Conservation (phyloP, 306 rosid species). For the Cucumis melo region DNA sequence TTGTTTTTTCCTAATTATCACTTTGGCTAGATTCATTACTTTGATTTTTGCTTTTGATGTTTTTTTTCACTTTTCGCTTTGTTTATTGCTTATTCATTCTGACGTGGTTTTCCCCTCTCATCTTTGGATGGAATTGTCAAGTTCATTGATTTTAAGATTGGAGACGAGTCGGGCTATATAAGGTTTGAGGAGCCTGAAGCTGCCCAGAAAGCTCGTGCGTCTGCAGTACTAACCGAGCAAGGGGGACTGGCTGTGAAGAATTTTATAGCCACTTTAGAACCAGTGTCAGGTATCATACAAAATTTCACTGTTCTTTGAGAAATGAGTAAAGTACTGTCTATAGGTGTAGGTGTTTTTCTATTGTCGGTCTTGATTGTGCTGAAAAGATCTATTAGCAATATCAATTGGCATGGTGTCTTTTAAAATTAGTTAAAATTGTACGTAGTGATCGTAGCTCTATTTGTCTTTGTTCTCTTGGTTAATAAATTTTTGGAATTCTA, state of each 20-base stretch:
- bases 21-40: neutral
- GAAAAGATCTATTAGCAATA: neutral
- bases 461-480: neutral
- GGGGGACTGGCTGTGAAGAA: conserved; percentile 71
- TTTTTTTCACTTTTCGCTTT: neutral
- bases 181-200: conserved; percentile 75
- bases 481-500: neutral
- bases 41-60: neutral
- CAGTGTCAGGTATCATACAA: conserved; percentile 50
- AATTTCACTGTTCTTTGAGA: neutral
- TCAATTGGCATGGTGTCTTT: neutral
- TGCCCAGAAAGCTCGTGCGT: conserved; percentile 82
- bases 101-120: conserved; percentile 3
- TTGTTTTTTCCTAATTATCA: neutral
- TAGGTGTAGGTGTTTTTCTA: neutral
- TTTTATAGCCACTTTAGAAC: conserved; percentile 54
- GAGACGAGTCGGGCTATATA: conserved; percentile 69
- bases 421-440: neutral
- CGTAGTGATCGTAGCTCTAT: no score
- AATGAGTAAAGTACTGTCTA: neutral
- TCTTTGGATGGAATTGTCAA: conserved; percentile 9
- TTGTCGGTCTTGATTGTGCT: neutral
- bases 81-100: neutral
- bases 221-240: conserved; percentile 60
- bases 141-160: conserved; percentile 79